phyloP scores from a whole-genome alignment of 2,329 filamentous ascomycete species.

The Exserohilum rostratum region DNA sequence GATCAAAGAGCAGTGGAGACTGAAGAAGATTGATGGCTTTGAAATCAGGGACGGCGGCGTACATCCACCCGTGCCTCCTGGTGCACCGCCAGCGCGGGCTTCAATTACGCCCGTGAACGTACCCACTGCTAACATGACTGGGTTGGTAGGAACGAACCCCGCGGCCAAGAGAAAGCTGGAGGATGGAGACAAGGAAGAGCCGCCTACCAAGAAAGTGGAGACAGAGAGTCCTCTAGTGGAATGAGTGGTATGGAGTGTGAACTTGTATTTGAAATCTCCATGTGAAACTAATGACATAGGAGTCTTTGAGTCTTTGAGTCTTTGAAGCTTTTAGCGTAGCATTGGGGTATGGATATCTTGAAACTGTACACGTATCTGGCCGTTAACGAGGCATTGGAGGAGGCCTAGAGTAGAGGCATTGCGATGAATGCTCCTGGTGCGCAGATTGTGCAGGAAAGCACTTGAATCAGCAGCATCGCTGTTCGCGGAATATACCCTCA shows the following conservation, averaged over 20 bases:
- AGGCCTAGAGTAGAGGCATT: background rate
- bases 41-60: constrained; percentile 41
- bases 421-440: no score
- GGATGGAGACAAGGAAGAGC: background rate
- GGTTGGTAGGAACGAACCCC: constrained; percentile 8
- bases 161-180: constrained; percentile 37
- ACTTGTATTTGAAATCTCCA: background rate
- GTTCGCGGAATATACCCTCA: background rate
- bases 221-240: background rate
- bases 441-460: no score
- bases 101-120: constrained; percentile 9
- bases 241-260: background rate
- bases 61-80: constrained; percentile 36
- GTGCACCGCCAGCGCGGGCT: constrained; percentile 24
- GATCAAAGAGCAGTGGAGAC: constrained; percentile 72
- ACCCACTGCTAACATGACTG: constrained; percentile 9
- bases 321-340: background rate
- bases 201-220: constrained; percentile 8
- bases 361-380: background rate
- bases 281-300: background rate
- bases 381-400: background rate
- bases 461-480: background rate
- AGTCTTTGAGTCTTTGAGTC: background rate
- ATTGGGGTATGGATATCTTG: background rate
- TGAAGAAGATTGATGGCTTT: constrained; percentile 72